Conservation (phyloP, 2,329 filamentous ascomycete species). For the Colletotrichum falcatum region DNA sequence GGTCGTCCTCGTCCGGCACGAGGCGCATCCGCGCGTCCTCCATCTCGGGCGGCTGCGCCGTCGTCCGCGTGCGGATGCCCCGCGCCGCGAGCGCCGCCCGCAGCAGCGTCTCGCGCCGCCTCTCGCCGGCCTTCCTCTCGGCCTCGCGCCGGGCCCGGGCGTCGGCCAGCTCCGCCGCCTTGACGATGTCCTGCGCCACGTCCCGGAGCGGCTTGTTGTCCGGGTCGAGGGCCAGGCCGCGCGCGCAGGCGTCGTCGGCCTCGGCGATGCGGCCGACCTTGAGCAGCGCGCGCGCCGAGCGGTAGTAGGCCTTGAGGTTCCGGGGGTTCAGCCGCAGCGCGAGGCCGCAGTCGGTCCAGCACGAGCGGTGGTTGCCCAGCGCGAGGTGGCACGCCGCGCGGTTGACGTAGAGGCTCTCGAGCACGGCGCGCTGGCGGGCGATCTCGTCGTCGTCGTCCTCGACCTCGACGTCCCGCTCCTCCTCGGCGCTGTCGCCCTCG, state of each 20-base stretch:
- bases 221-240: constrained; percentile 79
- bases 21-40: constrained; percentile 83
- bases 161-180: constrained; percentile 66
- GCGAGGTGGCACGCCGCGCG: constrained; percentile 91
- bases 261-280: constrained; percentile 82
- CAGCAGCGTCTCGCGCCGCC: constrained; percentile 70
- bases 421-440: constrained; percentile 69
- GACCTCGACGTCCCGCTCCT: constrained; percentile 57
- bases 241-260: constrained; percentile 81
- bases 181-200: constrained; percentile 72
- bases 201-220: constrained; percentile 74
- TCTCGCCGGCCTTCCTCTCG: constrained; percentile 65
- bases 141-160: constrained; percentile 67
- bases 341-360: constrained; percentile 85
- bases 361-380: constrained; percentile 87
- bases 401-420: constrained; percentile 86
- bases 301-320: constrained; percentile 93
- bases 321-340: constrained; percentile 81
- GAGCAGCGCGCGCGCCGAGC: constrained; percentile 82
- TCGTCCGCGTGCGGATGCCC: constrained; percentile 75
- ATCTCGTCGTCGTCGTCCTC: constrained; percentile 69
- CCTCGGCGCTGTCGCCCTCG: constrained; percentile 32
- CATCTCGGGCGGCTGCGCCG: constrained; percentile 82
- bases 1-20: constrained; percentile 78
- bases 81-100: constrained; percentile 75